Evolutionary conservation across 352 stramenopile species (phyloP).

Genomic region (Achlya hypogyna): DNA sequence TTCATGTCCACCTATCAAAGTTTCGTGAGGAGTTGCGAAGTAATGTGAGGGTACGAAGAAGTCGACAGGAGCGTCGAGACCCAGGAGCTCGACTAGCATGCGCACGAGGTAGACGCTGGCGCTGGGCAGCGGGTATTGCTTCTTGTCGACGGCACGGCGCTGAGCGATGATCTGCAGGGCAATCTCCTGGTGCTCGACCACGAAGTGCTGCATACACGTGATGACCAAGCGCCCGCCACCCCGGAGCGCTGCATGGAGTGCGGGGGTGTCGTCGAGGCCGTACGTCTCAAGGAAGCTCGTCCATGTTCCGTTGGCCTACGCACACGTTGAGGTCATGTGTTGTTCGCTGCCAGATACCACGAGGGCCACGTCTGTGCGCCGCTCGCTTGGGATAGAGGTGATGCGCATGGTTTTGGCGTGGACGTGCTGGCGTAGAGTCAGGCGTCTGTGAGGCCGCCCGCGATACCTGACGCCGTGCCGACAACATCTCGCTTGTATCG

Average conservation of each 20-base stretch:
- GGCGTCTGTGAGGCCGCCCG: neutral
- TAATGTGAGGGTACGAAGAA: neutral
- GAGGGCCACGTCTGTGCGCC: neutral
- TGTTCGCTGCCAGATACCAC: neutral
- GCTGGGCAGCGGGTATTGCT: conserved; percentile 14
- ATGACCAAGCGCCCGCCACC: neutral
- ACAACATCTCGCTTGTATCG: neutral
- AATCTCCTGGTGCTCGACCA: conserved; percentile 12
- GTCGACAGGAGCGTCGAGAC: neutral
- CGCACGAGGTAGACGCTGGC: conserved; percentile 13
- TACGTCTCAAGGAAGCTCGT: neutral
- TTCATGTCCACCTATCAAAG: conserved; percentile 1
- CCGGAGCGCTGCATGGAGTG: neutral
- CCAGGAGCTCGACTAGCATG: conserved; percentile 11
- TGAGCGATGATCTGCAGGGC: conserved; percentile 16
- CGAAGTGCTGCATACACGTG: conserved; percentile 3
- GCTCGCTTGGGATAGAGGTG: neutral
- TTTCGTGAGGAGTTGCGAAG: neutral
- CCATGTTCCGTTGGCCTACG: neutral
- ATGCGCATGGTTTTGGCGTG: neutral
- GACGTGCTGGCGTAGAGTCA: neutral
- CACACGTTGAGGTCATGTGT: neutral
- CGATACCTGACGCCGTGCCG: neutral
- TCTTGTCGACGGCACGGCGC: neutral
- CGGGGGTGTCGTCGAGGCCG: neutral